Base-by-base conservation (phyloP, 176 grass and related monocot species). In the Bromus sterilis region DNA sequence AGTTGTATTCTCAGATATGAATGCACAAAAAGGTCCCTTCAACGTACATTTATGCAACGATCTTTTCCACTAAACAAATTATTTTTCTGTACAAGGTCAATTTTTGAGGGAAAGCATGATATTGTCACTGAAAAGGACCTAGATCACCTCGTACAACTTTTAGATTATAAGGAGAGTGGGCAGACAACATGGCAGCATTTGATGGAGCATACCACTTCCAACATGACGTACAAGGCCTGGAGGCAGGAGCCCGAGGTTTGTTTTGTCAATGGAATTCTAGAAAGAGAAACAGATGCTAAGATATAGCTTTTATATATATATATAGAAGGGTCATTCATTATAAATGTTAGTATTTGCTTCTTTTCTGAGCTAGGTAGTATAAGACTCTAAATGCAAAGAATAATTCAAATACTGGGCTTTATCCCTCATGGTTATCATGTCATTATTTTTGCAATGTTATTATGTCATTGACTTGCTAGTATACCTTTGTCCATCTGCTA, bases 161-260 rank as follows among this genome's bases (percentile, higher is more conserved):
- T 99, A 68, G 89, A 99, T 87, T 86, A 88, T 67, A 90, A 95
- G 70, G 83, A 86, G 75, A 85, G 86, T 48, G 89, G 96, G 61
- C 91, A 91, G 69, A 57, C 82, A 68, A 37, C 82, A 69, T 99
- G 93, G 96, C 93, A 95, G 74, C 56, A 95, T 86, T 88, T 93
- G 84, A 99, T 99, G 93, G 87, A 95, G 60, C 93, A 82, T 42
- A 93, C 87, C 76, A 95, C 96, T 56, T 87, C 92, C 44, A 93
- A 95, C 84, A 99, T 99, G 96, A 84, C 82, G 16, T 99, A 99
- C 76, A 94, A 95, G 74, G 96, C 96, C 78, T 99, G 96, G 96
- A 83, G 91, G 36, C 87, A 83, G 53, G 96, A 99, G 23, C 91
- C 96, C 46, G 96, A 95, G 96, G 96, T 97, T 86, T 48, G 73